phyloP scores from a whole-genome alignment of 2,329 filamentous ascomycete species.

The Lecanicillium sp. region DNA sequence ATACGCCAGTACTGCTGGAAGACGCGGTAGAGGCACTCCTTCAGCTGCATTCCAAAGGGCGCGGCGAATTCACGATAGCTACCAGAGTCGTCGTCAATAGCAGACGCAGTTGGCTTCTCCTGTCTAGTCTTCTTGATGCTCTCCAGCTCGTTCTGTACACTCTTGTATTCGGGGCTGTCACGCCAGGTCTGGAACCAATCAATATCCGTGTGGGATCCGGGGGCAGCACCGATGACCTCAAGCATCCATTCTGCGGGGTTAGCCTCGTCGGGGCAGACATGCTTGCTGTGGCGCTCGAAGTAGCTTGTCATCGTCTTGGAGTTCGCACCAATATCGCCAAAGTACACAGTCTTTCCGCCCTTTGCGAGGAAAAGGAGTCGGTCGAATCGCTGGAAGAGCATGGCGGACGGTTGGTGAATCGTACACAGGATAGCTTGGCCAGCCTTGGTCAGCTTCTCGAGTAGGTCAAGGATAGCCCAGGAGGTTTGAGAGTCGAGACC shows the following conservation, averaged over 20 bases:
- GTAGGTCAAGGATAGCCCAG: conserved; percentile 82
- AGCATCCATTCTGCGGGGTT: conserved; percentile 84
- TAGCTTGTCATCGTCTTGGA: conserved; percentile 63
- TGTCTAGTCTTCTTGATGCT: conserved; percentile 51
- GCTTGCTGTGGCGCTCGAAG: conserved; percentile 67
- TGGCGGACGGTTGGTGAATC: conserved; percentile 93
- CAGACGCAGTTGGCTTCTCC: conserved; percentile 31
- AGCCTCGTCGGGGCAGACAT: conserved; percentile 56
- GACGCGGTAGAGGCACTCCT: conserved; percentile 63
- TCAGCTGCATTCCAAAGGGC: conserved; percentile 62
- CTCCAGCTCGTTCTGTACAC: conserved; percentile 52
- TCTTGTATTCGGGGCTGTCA: conserved; percentile 48
- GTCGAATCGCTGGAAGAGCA: conserved; percentile 89
- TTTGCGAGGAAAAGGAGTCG: conserved; percentile 70
- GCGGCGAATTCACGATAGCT: conserved; percentile 74
- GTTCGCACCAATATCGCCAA: conserved; percentile 69
- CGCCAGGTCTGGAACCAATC: conserved; percentile 62
- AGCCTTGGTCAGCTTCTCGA: conserved; percentile 83
- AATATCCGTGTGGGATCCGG: conserved; percentile 55
- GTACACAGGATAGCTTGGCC: conserved; percentile 95
- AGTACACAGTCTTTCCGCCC: conserved; percentile 75
- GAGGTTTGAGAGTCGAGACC: conserved; percentile 91
- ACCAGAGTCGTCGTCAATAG: conserved; percentile 31
- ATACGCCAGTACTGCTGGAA: conserved; percentile 93
- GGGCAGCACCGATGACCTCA: conserved; percentile 55